Evolutionary conservation across 139 green algal species (phyloP), one percentile per base, ranked within the genome.

Genomic region (Pseudopediastrum boryanum): DNA sequence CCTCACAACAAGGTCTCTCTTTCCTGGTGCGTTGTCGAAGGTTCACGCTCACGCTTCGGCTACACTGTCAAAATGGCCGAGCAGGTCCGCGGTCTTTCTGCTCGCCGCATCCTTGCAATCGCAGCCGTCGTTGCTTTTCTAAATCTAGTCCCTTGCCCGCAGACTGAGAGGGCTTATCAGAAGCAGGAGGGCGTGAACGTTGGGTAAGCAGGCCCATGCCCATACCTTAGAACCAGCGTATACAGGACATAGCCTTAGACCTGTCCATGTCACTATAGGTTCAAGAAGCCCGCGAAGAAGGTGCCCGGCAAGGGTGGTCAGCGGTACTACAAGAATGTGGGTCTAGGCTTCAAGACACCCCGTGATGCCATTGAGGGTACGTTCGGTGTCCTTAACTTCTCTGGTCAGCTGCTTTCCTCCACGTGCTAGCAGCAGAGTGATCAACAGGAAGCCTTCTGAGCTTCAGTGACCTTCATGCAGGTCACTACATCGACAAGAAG

Each of bases 401-500:
- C 21, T 58, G 48, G 16, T 58, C 16, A 16, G 19, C 46, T 56
- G 46, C 46, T 56, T 12, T 16, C 13, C 56, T 19, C 25, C 8
- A 23, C 56, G 9, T 23, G 25, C 56, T 10, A 10, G 56, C 21
- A 39, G 56, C 48, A 29, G 50, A 61, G 50, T 1, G 23, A 61
- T 25, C 23, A 61, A 25, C 50, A 29, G 23, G 50, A 1, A 23
- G 50, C 50, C 25, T 25, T 66, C 58, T 31, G n/a, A n/a, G n/a
- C n/a, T n/a, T n/a, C n/a, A n/a, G n/a, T n/a, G n/a, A 3, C 10
- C 23, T 58, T 13, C 48, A 29, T 71, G 42, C 92, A 98, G 95
- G 96, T 77, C 94, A 83, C 58, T 99, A 99, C 92, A 97, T 99
- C 67, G 96, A 99, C 93, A 98, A 99, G 93, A 99, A 99, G 93